Conservation (phyloP, 305 asterid species). For the Plantago lanceolata region DNA sequence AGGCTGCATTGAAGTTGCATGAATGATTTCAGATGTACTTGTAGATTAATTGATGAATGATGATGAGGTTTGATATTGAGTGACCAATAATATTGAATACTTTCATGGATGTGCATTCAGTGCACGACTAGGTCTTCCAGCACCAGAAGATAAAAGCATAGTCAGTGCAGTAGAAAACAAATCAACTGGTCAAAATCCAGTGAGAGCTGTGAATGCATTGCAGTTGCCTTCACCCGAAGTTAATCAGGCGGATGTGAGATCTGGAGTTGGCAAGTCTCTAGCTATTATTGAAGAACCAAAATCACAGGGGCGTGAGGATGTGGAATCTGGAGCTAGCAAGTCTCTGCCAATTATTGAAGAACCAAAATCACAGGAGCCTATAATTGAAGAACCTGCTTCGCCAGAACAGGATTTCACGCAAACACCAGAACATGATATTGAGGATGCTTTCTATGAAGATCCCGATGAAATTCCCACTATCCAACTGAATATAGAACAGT, state of each 20-base stretch:
- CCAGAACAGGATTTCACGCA: slow-evolving; percentile 54
- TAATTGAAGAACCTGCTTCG: slow-evolving; percentile 61
- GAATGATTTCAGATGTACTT: not conserved
- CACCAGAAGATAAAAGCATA: slow-evolving; percentile 74
- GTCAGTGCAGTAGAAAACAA: slow-evolving; percentile 42
- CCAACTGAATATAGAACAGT: slow-evolving; percentile 71
- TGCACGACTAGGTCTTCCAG: slow-evolving; percentile 93
- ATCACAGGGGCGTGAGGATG: slow-evolving; percentile 52
- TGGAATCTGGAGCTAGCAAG: slow-evolving; percentile 33
- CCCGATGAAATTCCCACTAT: slow-evolving; percentile 85
- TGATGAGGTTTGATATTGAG: not conserved
- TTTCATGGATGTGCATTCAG: slow-evolving; percentile 43
- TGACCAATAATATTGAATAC: not conserved
- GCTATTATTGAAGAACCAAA: slow-evolving; percentile 80
- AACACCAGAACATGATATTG: slow-evolving; percentile 56
- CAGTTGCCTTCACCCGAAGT: slow-evolving; percentile 51
- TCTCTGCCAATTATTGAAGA: slow-evolving; percentile 70
- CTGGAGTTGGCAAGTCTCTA: slow-evolving; percentile 37
- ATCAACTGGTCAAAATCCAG: slow-evolving; percentile 40
- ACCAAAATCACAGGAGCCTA: slow-evolving; percentile 70
- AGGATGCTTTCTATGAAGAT: slow-evolving; percentile 53
- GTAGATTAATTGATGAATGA: not conserved
- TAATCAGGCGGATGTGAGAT: slow-evolving; percentile 28
- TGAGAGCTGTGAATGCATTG: slow-evolving; percentile 40
- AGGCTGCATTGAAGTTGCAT: not conserved